These are phyloP conservation scores for Sarcocystis neurona DNA, from an alignment of 169 alveolate species.

Conservation along the genomic window DNA sequence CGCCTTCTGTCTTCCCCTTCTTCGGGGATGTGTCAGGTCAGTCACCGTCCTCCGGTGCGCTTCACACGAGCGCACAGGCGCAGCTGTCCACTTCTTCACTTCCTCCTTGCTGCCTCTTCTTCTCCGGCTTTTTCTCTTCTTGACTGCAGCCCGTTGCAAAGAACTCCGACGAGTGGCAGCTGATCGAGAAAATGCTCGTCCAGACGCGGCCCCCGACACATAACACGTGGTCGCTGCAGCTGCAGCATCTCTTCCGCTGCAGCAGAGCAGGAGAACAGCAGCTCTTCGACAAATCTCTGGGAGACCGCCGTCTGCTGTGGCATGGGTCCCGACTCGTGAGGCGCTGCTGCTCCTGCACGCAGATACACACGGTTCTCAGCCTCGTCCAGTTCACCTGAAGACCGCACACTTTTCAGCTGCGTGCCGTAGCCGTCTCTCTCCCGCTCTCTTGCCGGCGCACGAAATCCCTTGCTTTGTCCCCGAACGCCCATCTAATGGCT, in stretches of 20 bases:
- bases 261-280: constrained; percentile 79
- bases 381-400: no score
- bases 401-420: no score
- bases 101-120: background rate
- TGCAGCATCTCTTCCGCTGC: constrained; percentile 72
- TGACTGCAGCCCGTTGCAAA: constrained; percentile 69
- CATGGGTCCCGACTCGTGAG: constrained; percentile 86
- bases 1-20: no score
- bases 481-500: no score
- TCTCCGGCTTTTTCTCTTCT: background rate
- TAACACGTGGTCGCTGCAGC: constrained; percentile 68
- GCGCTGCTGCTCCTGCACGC: no score
- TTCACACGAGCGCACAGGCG: background rate
- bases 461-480: no score
- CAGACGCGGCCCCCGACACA: constrained; percentile 78
- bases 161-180: constrained; percentile 68
- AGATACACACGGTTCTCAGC: no score
- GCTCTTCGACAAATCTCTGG: constrained; percentile 74
- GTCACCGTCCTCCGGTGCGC: background rate
- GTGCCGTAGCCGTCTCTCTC: no score
- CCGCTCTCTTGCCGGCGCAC: no score
- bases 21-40: no score
- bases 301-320: constrained; percentile 85
- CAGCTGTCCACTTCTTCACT: background rate
- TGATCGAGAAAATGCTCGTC: constrained; percentile 74